These are phyloP conservation scores for Neopestalotiopsis sp. DNA, from an alignment of 2,329 filamentous ascomycete species.

Conservation along the genomic window DNA sequence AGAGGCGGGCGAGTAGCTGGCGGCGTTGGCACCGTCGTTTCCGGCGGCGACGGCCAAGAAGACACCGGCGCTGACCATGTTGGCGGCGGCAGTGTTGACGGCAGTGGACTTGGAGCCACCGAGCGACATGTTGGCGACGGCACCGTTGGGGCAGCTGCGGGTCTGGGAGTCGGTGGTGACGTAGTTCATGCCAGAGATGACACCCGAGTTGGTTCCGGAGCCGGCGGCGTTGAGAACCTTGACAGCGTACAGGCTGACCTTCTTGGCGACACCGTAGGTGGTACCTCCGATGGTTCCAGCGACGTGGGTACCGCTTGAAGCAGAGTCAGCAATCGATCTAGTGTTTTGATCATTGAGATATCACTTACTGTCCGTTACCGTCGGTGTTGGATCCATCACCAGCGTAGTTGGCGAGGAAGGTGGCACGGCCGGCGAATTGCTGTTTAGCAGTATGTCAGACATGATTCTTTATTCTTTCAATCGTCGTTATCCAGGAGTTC, in stretches of 20 bases:
- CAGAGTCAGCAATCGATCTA: not conserved
- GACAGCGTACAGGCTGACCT: constrained; percentile 46
- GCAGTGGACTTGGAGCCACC: constrained; percentile 51
- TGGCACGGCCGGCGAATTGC: constrained; percentile 49
- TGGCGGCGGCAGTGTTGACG: constrained; percentile 56
- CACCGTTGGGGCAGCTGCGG: constrained; percentile 45
- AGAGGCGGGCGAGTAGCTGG: constrained; percentile 52
- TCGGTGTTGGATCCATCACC: constrained; percentile 41
- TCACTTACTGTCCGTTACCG: constrained; percentile 44
- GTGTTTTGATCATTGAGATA: too few species aligned
- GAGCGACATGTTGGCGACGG: constrained; percentile 63
- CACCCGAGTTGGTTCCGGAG: constrained; percentile 43
- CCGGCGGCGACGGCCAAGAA: constrained; percentile 63
- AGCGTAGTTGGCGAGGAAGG: constrained; percentile 42
- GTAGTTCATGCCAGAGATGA: constrained; percentile 50
- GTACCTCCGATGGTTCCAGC: constrained; percentile 48
- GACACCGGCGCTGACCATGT: constrained; percentile 50
- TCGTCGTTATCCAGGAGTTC: not conserved
- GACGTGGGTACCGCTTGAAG: constrained; percentile 46
- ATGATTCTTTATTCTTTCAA: not conserved
- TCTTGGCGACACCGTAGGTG: constrained; percentile 52
- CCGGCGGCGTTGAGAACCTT: constrained; percentile 48
- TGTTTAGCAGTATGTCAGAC: not conserved
- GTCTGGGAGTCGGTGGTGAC: constrained; percentile 40
- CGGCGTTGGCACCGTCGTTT: constrained; percentile 51